A percentile compares a stretch with the other conserved stretches of the same genome.
phyloP scores from a whole-genome alignment of 176 grass and related monocot genomes.

The Calamus simplicifolius region DNA sequence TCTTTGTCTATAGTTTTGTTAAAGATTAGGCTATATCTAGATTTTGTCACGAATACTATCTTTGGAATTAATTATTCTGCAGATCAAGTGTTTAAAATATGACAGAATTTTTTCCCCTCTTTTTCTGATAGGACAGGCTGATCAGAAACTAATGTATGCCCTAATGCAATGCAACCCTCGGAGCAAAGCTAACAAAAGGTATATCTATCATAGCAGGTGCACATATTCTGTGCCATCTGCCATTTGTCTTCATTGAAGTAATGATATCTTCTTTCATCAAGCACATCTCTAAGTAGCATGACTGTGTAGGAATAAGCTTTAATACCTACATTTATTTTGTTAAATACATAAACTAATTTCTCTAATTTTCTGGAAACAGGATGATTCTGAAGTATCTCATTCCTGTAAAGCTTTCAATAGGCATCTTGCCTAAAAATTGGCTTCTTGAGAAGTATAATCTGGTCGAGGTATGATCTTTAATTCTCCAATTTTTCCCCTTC shows the following conservation, averaged over 20 bases:
- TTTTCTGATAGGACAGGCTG: slow-evolving; percentile 57
- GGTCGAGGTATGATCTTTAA: slow-evolving; percentile 49
- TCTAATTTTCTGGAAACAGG: slow-evolving; percentile 35
- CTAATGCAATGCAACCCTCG: slow-evolving; percentile 59
- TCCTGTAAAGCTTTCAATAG: slow-evolving; percentile 93
- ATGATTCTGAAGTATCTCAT: slow-evolving; percentile 96
- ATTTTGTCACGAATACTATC: no score
- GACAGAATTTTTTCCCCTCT: slow-evolving; percentile 1
- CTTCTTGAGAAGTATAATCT: slow-evolving; percentile 77
- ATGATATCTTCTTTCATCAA: no score
- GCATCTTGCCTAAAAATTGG: slow-evolving; percentile 61
- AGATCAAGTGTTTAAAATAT: no score
- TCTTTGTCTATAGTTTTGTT: no score
- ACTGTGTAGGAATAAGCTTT: no score
- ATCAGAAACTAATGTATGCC: slow-evolving; percentile 93
- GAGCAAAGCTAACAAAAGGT: slow-evolving; percentile 75
- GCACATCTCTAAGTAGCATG: no score
- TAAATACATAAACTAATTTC: neutral
- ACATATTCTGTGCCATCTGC: no score
- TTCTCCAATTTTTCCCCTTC: no score
- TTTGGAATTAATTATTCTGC: no score
- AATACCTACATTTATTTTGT: neutral
- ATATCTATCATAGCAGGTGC: neutral
- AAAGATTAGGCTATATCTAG: no score
- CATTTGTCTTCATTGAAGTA: no score